Base-by-base conservation (phyloP, 345 rosid species). In the Pugionium dolabratum region DNA sequence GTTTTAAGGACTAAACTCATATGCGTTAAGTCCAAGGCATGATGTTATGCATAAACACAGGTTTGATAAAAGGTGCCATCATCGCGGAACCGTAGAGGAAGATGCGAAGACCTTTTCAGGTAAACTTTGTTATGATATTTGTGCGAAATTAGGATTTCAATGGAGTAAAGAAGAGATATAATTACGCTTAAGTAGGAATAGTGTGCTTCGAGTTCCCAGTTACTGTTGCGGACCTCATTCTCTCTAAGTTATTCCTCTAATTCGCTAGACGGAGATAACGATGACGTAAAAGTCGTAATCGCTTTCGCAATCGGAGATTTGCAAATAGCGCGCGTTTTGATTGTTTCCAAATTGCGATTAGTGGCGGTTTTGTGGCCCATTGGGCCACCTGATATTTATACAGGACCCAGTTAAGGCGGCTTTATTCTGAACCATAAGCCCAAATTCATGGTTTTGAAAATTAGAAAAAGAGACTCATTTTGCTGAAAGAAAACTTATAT, bases 11-110 rank as follows among this genome's bases (percentile, higher is more conserved):
- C 42, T 6, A 50, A 4, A 59, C 43, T 7, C 41, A 49, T 35
- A 49, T 58, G 42, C 43, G 35, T 51, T 26, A 44, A 50, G 34
- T 31, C 6, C 18, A 18, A 18, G 18, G 18, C 18, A 18, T 18
- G 18, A 18, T 18, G 18, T 18, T 18, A 0, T 18, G 18, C 18
- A 18, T 18, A 18, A 4, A 44, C 44, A 27, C 29, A 53, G 4
- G 10, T 39, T 29, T 51, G n/a, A n/a, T n/a, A n/a, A n/a, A 89
- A 92, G n/a, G 91, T 82, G 59, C 93, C 96, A 40, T 89, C 93
- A 47, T 80, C 73, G 36, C 84, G 89, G 72, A 92, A 92, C 4
- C 87, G 82, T 43, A 87, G 85, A 59, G 96, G 96, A 49, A 85
- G 95, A 73, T 79, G 68, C 2, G 88, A 70, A 63, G 79, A 71